Percentiles rank a stretch among this genome's conserved stretches.
Evolutionary conservation across 169 alveolate species (phyloP).

Genomic region (Amoebophrya sp.): DNA sequence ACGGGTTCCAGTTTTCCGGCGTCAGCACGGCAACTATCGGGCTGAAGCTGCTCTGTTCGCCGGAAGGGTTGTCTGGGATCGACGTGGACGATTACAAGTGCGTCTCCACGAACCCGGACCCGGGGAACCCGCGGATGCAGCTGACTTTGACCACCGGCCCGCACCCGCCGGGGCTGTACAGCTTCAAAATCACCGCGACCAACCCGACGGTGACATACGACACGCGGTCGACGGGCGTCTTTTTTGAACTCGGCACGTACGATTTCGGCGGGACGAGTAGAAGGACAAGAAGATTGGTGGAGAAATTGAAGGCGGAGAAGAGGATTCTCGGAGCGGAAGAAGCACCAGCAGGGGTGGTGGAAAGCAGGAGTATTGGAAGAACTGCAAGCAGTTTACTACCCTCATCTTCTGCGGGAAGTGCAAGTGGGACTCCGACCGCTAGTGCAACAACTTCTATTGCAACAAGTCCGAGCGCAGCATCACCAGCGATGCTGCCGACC

Average conservation of each 20-base stretch:
- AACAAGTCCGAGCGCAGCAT: too few species aligned
- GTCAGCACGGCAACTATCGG: not conserved
- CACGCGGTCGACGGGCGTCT: not conserved
- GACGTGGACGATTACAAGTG: not conserved
- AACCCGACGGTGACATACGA: not conserved
- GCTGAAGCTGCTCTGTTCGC: not conserved
- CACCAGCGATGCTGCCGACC: too few species aligned
- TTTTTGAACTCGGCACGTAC: not conserved
- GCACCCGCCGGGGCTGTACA: not conserved
- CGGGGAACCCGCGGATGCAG: not conserved
- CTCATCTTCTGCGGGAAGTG: too few species aligned
- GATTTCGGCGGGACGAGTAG: not conserved
- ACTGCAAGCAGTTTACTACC: too few species aligned
- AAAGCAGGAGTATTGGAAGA: not conserved
- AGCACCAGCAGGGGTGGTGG: not conserved
- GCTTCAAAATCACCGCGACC: not conserved
- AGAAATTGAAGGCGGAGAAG: not conserved
- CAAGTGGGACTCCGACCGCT: too few species aligned
- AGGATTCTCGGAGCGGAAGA: not conserved
- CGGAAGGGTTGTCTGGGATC: not conserved
- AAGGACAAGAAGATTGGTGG: not conserved
- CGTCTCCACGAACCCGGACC: not conserved
- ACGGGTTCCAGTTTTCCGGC: not conserved
- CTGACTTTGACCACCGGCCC: not conserved
- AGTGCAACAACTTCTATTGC: too few species aligned